A percentile compares a stretch with the other conserved stretches of the same genome.
phyloP scores from a whole-genome alignment of 139 green algal genomes.

The Tetraselmis striata region DNA sequence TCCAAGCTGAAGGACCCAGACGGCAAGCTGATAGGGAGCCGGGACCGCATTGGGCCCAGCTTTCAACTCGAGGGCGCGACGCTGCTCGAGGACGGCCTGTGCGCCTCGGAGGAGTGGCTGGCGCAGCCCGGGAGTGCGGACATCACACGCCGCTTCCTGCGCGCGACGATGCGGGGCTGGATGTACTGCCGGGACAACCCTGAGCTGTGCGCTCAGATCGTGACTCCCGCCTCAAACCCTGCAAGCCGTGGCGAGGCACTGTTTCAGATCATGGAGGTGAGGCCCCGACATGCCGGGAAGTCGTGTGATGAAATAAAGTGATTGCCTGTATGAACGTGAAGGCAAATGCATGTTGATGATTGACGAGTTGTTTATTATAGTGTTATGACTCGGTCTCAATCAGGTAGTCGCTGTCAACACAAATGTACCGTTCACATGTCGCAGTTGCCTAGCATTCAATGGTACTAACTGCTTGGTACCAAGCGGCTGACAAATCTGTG shows the following conservation, averaged over 20 bases:
- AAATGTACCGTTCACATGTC: too few species aligned
- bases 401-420: too few species aligned
- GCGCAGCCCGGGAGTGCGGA: background rate
- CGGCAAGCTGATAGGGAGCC: background rate
- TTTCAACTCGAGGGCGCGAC: background rate
- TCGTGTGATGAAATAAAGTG: too few species aligned
- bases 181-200: background rate
- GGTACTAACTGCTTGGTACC: too few species aligned
- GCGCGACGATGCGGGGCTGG: background rate
- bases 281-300: too few species aligned
- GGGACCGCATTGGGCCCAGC: background rate
- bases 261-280: background rate
- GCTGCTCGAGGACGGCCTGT: background rate
- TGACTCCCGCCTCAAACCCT: background rate
- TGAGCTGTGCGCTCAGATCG: background rate
- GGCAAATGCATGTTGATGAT: too few species aligned
- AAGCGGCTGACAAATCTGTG: too few species aligned
- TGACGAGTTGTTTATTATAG: too few species aligned
- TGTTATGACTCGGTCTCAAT: too few species aligned
- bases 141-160: background rate
- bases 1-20: background rate
- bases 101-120: background rate
- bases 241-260: background rate
- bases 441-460: too few species aligned
- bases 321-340: too few species aligned